Conservation (phyloP, 1,284 basidiomycete genomes). For the Athelia sp. region DNA sequence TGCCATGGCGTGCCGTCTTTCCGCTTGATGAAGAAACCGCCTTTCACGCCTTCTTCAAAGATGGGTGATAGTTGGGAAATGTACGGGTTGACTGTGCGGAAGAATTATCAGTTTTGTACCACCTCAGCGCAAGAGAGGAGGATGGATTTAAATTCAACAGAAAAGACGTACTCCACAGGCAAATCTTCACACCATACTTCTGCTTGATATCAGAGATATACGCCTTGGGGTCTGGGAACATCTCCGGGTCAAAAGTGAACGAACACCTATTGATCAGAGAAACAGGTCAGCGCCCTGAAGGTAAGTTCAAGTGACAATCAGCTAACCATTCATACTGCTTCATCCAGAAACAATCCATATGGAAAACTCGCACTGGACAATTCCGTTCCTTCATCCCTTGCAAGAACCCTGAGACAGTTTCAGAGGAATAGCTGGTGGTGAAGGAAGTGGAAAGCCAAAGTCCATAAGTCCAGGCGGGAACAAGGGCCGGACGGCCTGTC, state of each 20-base stretch:
- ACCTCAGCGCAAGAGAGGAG: too few species aligned
- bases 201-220: conserved; percentile 50
- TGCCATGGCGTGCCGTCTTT: conserved; percentile 58
- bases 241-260: conserved; percentile 55
- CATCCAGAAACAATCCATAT: conserved; percentile 65
- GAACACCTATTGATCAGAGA: conserved; percentile 37
- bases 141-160: too few species aligned
- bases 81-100: conserved; percentile 43
- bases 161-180: too few species aligned
- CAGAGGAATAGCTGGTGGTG: conserved; percentile 50
- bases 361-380: conserved; percentile 52
- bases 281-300: background rate
- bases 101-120: conserved; percentile 12
- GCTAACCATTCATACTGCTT: conserved; percentile 37
- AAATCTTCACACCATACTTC: conserved; percentile 16
- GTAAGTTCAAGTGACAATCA: conserved; percentile 21
- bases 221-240: conserved; percentile 51
- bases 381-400: conserved; percentile 51
- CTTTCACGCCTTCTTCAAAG: conserved; percentile 48
- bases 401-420: conserved; percentile 52
- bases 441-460: conserved; percentile 63
- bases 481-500: conserved; percentile 47
- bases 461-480: conserved; percentile 58
- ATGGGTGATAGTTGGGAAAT: conserved; percentile 51
- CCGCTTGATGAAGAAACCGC: conserved; percentile 53